Evolutionary conservation across 2,329 filamentous ascomycete genomes (phyloP), one percentile per base, ranked within the genome.

Genomic region (Botryosphaeria dothidea): DNA sequence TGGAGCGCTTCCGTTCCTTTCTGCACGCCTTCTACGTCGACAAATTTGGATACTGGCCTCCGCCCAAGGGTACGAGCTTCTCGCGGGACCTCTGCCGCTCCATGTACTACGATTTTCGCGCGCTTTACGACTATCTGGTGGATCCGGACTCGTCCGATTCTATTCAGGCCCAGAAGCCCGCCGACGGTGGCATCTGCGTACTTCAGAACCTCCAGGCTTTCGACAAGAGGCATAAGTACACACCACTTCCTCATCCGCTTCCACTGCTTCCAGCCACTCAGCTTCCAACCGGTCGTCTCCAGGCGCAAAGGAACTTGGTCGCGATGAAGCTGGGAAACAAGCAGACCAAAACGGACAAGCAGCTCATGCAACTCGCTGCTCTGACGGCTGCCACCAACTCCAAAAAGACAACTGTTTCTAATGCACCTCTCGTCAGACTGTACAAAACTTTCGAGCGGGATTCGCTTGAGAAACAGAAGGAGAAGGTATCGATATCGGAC

Each of bases 1-100:
- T 94, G 0, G 88, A 92, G 67, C 85, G 86, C 1, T 94, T 94
- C 73, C 84, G 91, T 52, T 83, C 85, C 8, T 91, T 92, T 68
- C 75, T 95, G 1, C 81, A 88, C 27, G 81, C 82, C 0, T 90
- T 88, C 70, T 93, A 92, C 71, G 80, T 86, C 1, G 81, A 84
- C 0, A 88, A 88, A 62, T 83, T 92, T 34, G 90, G 90, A 4
- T 89, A 88, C 69, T 94, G 90, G 76, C 91, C 92, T 0, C 90
- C 91, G 0, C 78, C 79, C 2, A 75, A 78, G 21, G 81, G 77
- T 62, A 71, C 76, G 6, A 74, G 83, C 1, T 90, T 89, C 68
- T 83, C 87, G 17, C 85, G 87, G 41, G 77, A 81, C 21, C 75
- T 90, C 1, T 88, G 88, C 70, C 80, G 80, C 34, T 80, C 81